Evolutionary conservation across 805 yeast genomes (phyloP).

Genomic region (Cyberlindnera misumaiensis): DNA sequence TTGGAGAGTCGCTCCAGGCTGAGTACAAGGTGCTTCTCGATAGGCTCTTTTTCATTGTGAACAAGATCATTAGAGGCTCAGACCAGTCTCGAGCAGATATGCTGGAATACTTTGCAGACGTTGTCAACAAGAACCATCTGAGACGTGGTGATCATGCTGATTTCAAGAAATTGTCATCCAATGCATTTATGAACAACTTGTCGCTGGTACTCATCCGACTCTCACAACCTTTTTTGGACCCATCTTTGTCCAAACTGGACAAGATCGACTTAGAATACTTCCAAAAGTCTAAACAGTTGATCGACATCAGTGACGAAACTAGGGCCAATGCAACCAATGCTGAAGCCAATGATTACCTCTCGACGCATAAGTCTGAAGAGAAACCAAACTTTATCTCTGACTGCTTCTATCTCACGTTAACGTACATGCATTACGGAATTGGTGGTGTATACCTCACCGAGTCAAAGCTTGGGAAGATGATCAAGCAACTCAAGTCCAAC

Average conservation of each 20-base stretch:
- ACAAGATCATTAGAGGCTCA: slow-evolving; percentile 72
- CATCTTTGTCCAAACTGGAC: slow-evolving; percentile 57
- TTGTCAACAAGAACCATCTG: slow-evolving; percentile 78
- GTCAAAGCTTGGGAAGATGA: slow-evolving; percentile 46
- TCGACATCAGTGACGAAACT: slow-evolving; percentile 76
- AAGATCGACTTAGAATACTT: slow-evolving; percentile 73
- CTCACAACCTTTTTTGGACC: slow-evolving; percentile 78
- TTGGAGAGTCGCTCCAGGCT: slow-evolving; percentile 53
- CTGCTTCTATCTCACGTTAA: slow-evolving; percentile 72
- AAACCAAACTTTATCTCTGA: slow-evolving; percentile 80
- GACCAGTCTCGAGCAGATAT: slow-evolving; percentile 54
- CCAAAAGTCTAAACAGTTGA: slow-evolving; percentile 35
- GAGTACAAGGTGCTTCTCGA: slow-evolving; percentile 56
- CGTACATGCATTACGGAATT: slow-evolving; percentile 81
- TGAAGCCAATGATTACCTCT: slow-evolving; percentile 57
- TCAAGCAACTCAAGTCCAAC: slow-evolving; percentile 39
- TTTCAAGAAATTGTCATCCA: slow-evolving; percentile 56
- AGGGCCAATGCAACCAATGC: slow-evolving; percentile 69
- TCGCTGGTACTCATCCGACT: slow-evolving; percentile 60
- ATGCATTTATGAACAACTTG: slow-evolving; percentile 78
- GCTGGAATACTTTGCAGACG: slow-evolving; percentile 60
- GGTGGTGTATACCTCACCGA: slow-evolving; percentile 66
- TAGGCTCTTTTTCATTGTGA: slow-evolving; percentile 61
- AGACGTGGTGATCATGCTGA: slow-evolving; percentile 83
- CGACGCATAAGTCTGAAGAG: slow-evolving; percentile 30